Base-by-base conservation (phyloP, 352 stramenopile species). In the Phytophthora citricola region DNA sequence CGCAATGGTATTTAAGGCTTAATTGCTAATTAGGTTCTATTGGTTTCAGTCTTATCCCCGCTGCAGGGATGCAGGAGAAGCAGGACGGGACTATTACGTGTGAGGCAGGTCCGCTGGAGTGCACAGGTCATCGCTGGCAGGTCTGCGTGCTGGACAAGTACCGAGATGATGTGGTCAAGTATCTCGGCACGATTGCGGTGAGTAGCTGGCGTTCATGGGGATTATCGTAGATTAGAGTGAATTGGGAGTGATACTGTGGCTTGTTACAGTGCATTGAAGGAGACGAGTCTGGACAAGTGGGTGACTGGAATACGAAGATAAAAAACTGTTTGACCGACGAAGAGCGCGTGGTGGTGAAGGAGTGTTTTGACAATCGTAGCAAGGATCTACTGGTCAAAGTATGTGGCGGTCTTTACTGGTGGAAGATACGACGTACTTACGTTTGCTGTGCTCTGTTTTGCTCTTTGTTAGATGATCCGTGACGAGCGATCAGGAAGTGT, bases 81-180 rank as follows among this genome's bases (percentile, higher is more conserved):
- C 22, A 66, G 29, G 60, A 91, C 29, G 82, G 82, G 12, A 61
- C 71, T 2, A 75, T 93, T 32, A 60, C 75, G 44, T 95, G 87
- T 58, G 80, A 91, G 50, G 81, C 75, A 22, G 87, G 85, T 17
- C 47, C 75, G 11, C 32, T 87, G 54, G 87, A 95, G 62, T 95
- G 87, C 70, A 84, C 80, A 14, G 87, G 85, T 34, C 87, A 95
- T 51, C 81, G 75, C 46, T 90, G 81, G 81, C 61, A 91, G 31
- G 76, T 68, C 45, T 95, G 87, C 56, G 72, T 90, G 56, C 79
- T 95, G 46, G 83, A 93, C 20, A 91, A 85, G 50, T 73, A 93
- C 67, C 75, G 69, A n/a, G 58, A 80, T 29, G 85, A 92, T 48
- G 81, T 92, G 15, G 66, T 88, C 70, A 92, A 91, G 70, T 91